phyloP scores from a whole-genome alignment of 805 yeast species.

The Candida orba region DNA sequence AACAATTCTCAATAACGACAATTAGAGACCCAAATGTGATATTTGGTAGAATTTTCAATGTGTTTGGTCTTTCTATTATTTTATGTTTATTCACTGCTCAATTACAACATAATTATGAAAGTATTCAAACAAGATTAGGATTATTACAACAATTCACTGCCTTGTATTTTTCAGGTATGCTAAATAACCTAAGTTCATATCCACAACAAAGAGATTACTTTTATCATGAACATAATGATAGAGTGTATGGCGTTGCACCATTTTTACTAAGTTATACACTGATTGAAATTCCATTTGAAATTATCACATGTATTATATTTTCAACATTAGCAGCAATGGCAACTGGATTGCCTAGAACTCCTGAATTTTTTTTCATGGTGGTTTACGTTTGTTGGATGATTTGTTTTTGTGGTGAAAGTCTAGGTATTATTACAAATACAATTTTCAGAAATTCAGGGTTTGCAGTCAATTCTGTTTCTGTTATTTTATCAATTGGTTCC shows the following conservation, averaged over 20 bases:
- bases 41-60: conserved; percentile 58
- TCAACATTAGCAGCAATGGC: conserved; percentile 60
- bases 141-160: conserved; percentile 67
- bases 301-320: conserved; percentile 50
- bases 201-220: conserved; percentile 72
- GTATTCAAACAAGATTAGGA: conserved; percentile 67
- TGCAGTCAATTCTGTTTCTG: conserved; percentile 67
- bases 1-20: conserved; percentile 23
- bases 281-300: conserved; percentile 62
- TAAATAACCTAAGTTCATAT: conserved; percentile 68
- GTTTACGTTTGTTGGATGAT: conserved; percentile 46
- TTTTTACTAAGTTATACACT: conserved; percentile 56
- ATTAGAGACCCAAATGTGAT: conserved; percentile 47
- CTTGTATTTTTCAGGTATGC: conserved; percentile 73
- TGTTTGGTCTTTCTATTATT: conserved; percentile 60
- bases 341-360: conserved; percentile 64
- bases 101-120: conserved; percentile 35
- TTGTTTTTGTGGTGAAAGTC: conserved; percentile 73
- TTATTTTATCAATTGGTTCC: conserved; percentile 60
- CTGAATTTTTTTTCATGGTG: conserved; percentile 59
- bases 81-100: conserved; percentile 65
- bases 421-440: conserved; percentile 77
- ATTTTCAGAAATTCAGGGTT: conserved; percentile 69
- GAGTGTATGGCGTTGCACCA: conserved; percentile 59
- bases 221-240: conserved; percentile 73